These are phyloP conservation scores for Arthrobotrys sinensis DNA, from an alignment of 2,329 filamentous ascomycete genomes.

Conservation along the genomic window DNA sequence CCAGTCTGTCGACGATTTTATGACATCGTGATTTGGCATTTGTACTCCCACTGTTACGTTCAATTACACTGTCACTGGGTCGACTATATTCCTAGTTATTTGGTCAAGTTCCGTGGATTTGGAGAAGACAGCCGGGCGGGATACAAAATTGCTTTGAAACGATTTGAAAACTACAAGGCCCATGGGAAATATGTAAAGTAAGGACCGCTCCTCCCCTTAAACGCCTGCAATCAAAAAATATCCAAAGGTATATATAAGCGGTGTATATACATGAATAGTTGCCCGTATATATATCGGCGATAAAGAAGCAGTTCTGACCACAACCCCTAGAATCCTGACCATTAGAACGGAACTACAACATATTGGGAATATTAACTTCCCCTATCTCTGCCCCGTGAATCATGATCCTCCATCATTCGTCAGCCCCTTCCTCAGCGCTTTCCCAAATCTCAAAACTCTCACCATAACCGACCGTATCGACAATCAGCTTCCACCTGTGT, in stretches of 20 bases:
- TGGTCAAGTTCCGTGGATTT: slow-evolving; percentile 6
- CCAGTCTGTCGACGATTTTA: slow-evolving; percentile 24
- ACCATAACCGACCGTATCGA: neutral
- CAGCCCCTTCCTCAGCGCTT: slow-evolving; percentile 1
- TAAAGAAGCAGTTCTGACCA: neutral
- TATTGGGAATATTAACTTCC: neutral
- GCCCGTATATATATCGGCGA: too few relatives aligned
- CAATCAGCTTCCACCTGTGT: neutral
- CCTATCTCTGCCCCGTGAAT: neutral
- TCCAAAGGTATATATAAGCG: too few relatives aligned
- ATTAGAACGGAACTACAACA: neutral
- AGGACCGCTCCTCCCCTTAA: neutral
- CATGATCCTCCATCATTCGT: neutral
- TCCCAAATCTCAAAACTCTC: slow-evolving; percentile 23
- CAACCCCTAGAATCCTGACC: neutral
- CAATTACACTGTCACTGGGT: neutral
- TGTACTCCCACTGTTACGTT: slow-evolving; percentile 25
- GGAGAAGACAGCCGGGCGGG: neutral
- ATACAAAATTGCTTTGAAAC: neutral
- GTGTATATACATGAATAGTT: too few relatives aligned
- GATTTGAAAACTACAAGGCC: neutral
- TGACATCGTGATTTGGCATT: neutral
- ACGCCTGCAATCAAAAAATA: too few relatives aligned
- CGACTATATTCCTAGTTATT: neutral
- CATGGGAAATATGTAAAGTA: slow-evolving; percentile 2